These are phyloP conservation scores for Pseudozyma thailandica DNA, from an alignment of 1,284 basidiomycete species.

Conservation along the genomic window DNA sequence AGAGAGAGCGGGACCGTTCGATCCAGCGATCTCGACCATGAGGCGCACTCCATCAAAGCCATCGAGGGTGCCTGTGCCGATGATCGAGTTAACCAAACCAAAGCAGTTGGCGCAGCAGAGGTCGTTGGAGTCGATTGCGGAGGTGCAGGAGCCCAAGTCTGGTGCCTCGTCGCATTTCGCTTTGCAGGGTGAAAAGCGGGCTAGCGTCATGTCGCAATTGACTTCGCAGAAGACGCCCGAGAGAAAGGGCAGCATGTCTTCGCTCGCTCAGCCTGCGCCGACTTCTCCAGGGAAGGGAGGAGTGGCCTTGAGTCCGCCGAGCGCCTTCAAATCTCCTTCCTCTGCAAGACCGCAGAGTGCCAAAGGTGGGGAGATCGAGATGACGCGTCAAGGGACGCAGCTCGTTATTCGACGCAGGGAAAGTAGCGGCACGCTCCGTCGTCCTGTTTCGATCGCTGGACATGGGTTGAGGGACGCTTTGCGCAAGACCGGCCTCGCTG, in stretches of 20 bases:
- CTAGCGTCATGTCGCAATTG: neutral
- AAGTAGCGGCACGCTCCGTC: slow-evolving; percentile 6
- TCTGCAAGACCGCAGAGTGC: slow-evolving; percentile 21
- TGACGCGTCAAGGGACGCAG: slow-evolving; percentile 24
- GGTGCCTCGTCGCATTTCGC: neutral
- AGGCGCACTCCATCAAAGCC: neutral
- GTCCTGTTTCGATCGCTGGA: slow-evolving; percentile 24
- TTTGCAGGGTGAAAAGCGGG: too few species aligned
- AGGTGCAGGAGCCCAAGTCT: slow-evolving; percentile 22
- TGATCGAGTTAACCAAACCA: too few species aligned
- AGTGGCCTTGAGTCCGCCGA: neutral
- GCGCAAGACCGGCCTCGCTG: slow-evolving; percentile 2
- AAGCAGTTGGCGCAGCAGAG: slow-evolving; percentile 3
- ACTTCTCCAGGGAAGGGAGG: neutral
- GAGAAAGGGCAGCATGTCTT: neutral
- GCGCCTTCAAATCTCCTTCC: neutral
- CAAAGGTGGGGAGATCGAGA: slow-evolving; percentile 24
- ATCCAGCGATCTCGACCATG: slow-evolving; percentile 17
- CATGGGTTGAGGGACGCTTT: slow-evolving; percentile 11
- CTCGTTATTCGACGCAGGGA: slow-evolving; percentile 27
- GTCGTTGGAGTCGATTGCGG: slow-evolving; percentile 37
- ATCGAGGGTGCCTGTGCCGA: neutral
- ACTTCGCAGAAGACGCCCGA: neutral
- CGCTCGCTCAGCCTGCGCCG: neutral
- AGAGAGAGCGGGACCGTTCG: slow-evolving; percentile 10